Percentiles rank a stretch among this genome's conserved stretches.
phyloP scores from a whole-genome alignment of 441 rosid genomes.

The Croton laevigatus region DNA sequence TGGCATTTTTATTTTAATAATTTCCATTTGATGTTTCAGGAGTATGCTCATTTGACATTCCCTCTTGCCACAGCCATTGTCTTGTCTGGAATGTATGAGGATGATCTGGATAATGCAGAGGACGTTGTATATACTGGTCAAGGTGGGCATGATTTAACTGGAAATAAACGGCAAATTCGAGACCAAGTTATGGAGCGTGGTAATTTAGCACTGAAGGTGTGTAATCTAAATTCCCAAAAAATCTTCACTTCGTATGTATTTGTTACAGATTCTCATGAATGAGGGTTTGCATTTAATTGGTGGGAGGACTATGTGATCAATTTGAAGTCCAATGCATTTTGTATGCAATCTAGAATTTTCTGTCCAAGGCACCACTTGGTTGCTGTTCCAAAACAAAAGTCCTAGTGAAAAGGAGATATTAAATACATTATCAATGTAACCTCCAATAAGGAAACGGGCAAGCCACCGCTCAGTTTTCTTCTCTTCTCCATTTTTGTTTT shows the following conservation, averaged over 20 bases:
- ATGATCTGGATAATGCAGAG: conserved; percentile 86
- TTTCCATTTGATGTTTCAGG: conserved; percentile 35
- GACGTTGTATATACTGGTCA: conserved; percentile 85
- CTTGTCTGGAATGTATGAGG: conserved; percentile 87
- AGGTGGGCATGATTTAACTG: conserved; percentile 76
- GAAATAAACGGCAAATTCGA: conserved; percentile 70
- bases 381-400: neutral
- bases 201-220: conserved; percentile 84
- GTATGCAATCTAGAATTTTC: neutral
- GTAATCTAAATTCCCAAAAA: conserved; percentile 13
- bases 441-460: neutral
- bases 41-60: conserved; percentile 36
- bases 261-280: neutral
- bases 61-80: conserved; percentile 74
- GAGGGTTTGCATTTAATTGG: neutral
- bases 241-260: neutral
- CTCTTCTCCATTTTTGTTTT: neutral
- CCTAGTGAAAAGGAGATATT: neutral
- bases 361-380: neutral
- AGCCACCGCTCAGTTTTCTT: neutral
- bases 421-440: neutral
- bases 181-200: conserved; percentile 74
- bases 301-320: no score
- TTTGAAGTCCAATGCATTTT: neutral
- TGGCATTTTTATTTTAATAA: neutral